phyloP scores from a whole-genome alignment of 2,329 filamentous ascomycete species.

The Podosphaera xanthii region DNA sequence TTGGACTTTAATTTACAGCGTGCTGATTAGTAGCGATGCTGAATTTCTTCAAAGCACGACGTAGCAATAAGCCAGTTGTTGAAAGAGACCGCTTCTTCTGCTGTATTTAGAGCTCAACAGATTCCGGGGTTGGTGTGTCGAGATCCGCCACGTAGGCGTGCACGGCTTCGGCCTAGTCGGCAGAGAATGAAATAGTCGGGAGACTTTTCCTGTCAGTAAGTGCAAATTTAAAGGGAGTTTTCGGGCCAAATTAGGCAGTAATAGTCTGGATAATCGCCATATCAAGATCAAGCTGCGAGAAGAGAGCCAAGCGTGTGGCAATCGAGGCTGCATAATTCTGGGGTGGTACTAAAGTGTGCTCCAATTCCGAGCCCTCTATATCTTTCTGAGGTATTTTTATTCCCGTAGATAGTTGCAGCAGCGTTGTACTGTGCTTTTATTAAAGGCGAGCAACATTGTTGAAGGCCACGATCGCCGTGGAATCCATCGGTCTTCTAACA shows the following conservation, averaged over 20 bases:
- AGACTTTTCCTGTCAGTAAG: neutral
- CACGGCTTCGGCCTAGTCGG: neutral
- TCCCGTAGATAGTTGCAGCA: neutral
- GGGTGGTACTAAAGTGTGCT: neutral
- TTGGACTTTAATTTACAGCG: neutral
- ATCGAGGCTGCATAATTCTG: neutral
- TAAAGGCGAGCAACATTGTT: neutral
- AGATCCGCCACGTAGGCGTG: neutral
- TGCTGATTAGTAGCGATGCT: neutral
- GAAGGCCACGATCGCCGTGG: no score
- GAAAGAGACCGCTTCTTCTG: neutral
- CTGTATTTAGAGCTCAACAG: no score
- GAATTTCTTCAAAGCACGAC: neutral
- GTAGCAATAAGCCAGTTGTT: neutral
- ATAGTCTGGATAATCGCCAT: neutral
- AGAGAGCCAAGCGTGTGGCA: neutral
- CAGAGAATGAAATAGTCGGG: neutral
- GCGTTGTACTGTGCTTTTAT: neutral
- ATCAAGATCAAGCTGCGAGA: neutral
- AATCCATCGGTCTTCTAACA: no score
- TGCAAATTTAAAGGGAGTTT: neutral
- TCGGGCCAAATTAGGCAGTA: neutral
- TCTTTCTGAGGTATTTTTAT: neutral
- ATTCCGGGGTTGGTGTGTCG: neutral
- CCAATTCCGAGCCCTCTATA: neutral